These are phyloP conservation scores for Lactarius hengduanensis DNA, from an alignment of 768 basidiomycete species.

Conservation along the genomic window DNA sequence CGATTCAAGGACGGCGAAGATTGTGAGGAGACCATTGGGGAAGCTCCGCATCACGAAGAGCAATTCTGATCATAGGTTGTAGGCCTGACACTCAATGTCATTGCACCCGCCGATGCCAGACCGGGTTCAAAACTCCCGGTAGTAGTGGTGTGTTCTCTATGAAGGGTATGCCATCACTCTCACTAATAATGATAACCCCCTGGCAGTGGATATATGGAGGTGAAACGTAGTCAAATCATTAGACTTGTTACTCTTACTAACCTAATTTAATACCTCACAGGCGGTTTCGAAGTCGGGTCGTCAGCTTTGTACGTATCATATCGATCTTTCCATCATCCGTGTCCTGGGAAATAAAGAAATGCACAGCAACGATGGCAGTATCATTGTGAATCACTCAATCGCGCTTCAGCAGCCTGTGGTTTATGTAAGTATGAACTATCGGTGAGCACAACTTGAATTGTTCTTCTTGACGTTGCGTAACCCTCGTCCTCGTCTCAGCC, in stretches of 20 bases:
- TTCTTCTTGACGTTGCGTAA: background rate
- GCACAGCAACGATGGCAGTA: conserved; percentile 2
- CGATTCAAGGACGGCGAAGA: conserved; percentile 21
- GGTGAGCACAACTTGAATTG: conserved; percentile 7
- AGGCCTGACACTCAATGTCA: conserved; percentile 32
- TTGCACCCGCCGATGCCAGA: conserved; percentile 20
- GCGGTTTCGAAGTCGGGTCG: background rate
- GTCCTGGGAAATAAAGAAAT: background rate
- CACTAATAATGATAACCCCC: background rate
- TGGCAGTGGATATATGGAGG: conserved; percentile 32
- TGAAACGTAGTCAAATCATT: background rate
- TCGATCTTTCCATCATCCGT: too few relatives aligned
- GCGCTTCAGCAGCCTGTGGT: conserved; percentile 30
- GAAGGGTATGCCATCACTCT: background rate
- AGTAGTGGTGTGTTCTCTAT: conserved; percentile 27
- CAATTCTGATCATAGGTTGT: background rate
- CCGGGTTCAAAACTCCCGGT: conserved; percentile 28
- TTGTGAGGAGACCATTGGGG: conserved; percentile 17
- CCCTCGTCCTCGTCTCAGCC: background rate
- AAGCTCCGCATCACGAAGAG: background rate
- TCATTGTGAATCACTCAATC: conserved; percentile 31
- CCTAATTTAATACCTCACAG: background rate
- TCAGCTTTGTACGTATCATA: background rate
- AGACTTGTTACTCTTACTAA: background rate
- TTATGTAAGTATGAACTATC: conserved; percentile 33